Conservation (phyloP, 805 yeast genomes). For the Cyberlindnera meyerae region DNA sequence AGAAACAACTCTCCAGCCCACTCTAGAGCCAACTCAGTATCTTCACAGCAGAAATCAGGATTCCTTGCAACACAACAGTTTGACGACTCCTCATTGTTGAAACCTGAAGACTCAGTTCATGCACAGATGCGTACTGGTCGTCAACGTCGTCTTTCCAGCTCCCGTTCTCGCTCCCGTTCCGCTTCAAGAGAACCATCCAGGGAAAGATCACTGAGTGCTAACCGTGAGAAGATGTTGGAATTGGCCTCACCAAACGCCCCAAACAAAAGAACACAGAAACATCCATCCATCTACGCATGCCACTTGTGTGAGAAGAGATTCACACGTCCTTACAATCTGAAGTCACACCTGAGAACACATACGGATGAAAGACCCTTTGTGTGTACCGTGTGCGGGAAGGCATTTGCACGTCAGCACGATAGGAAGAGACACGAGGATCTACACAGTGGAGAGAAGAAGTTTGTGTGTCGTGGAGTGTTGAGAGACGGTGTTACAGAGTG, state of each 20-base stretch:
- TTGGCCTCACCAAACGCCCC: slow-evolving; percentile 55
- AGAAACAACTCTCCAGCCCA: slow-evolving; percentile 32
- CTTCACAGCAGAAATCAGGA: slow-evolving; percentile 24
- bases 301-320: slow-evolving; percentile 79
- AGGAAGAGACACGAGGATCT: slow-evolving; percentile 70
- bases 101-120: slow-evolving; percentile 17
- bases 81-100: slow-evolving; percentile 13
- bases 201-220: slow-evolving; percentile 29
- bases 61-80: slow-evolving; percentile 7
- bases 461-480: slow-evolving; percentile 62
- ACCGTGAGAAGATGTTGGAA: slow-evolving; percentile 54
- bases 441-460: slow-evolving; percentile 72
- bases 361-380: slow-evolving; percentile 77
- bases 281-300: slow-evolving; percentile 74
- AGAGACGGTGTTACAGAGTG: slow-evolving; percentile 50
- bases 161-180: slow-evolving; percentile 27
- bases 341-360: slow-evolving; percentile 88
- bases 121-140: slow-evolving; percentile 23
- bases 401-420: slow-evolving; percentile 79
- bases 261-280: slow-evolving; percentile 57
- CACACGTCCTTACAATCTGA: slow-evolving; percentile 88
- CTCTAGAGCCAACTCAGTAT: slow-evolving; percentile 27
- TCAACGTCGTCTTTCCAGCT: slow-evolving; percentile 38
- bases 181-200: slow-evolving; percentile 21
- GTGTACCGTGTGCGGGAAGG: slow-evolving; percentile 72